Percentiles rank a stretch among this genome's conserved stretches.
Evolutionary conservation across 495 filamentous ascomycete species (phyloP).

Genomic region (Astrothelium subdiscretum): DNA sequence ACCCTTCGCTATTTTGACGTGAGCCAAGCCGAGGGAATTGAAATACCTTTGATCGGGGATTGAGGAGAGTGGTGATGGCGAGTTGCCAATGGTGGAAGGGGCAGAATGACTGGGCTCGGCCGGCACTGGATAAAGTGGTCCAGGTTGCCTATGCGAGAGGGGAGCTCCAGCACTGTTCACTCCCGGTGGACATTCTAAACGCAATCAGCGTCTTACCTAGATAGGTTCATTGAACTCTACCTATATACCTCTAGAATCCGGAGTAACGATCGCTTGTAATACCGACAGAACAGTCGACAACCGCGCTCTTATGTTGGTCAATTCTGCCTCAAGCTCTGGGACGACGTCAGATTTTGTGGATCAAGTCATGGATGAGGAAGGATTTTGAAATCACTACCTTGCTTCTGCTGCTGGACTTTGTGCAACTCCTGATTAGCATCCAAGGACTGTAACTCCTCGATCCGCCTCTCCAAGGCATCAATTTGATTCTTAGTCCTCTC

Average conservation of each 20-base stretch:
- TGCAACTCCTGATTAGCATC: conserved; percentile 73
- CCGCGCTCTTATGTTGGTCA: conserved; percentile 42
- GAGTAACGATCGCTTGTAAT: conserved; percentile 48
- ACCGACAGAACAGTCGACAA: conserved; percentile 49
- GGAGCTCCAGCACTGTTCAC: background rate
- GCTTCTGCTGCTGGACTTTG: conserved; percentile 54
- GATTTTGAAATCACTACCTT: conserved; percentile 24
- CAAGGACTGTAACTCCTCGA: conserved; percentile 36
- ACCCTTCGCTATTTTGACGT: too few species aligned
- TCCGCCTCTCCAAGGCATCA: conserved; percentile 24
- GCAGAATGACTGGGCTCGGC: background rate
- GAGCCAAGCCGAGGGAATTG: background rate
- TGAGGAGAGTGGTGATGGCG: background rate
- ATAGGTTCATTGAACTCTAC: background rate
- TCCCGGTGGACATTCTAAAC: background rate
- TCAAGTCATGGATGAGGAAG: background rate
- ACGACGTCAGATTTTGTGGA: conserved; percentile 31
- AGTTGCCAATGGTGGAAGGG: background rate
- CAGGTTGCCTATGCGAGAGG: background rate
- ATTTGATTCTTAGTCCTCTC: conserved; percentile 30
- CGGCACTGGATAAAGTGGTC: background rate
- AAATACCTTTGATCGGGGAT: background rate
- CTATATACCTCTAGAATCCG: conserved; percentile 23
- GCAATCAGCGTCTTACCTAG: background rate
- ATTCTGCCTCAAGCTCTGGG: conserved; percentile 46